phyloP scores from a whole-genome alignment of 1,139 yeast genomes.

The Spathaspora sp. region DNA sequence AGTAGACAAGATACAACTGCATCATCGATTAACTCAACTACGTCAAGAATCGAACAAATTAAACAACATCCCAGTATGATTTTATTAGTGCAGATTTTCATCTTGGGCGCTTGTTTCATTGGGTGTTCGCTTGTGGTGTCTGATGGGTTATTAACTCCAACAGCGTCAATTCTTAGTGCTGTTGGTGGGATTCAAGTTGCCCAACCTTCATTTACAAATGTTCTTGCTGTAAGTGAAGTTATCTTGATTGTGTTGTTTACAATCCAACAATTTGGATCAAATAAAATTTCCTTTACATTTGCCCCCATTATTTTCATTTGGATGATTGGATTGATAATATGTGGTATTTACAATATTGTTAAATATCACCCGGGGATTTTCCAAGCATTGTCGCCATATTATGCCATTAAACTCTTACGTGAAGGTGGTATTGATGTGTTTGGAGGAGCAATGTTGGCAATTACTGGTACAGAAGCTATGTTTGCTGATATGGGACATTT shows the following conservation, averaged over 20 bases:
- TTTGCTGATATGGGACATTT: slow-evolving; percentile 63
- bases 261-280: slow-evolving; percentile 49
- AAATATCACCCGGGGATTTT: slow-evolving; percentile 44
- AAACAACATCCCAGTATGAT: slow-evolving; percentile 25
- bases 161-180: slow-evolving; percentile 59
- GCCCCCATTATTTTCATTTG: slow-evolving; percentile 57
- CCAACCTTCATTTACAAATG: slow-evolving; percentile 33
- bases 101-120: slow-evolving; percentile 44
- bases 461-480: slow-evolving; percentile 65
- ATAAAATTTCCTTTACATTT: slow-evolving; percentile 39
- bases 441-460: slow-evolving; percentile 52
- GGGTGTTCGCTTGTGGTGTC: slow-evolving; percentile 58
- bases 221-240: slow-evolving; percentile 50
- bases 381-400: slow-evolving; percentile 49
- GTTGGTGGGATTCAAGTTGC: slow-evolving; percentile 50
- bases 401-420: slow-evolving; percentile 45
- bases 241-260: slow-evolving; percentile 44
- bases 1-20: slow-evolving; percentile 40
- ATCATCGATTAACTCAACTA: slow-evolving; percentile 21
- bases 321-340: slow-evolving; percentile 44
- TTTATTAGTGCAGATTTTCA: slow-evolving; percentile 28
- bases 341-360: slow-evolving; percentile 48
- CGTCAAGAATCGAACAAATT: slow-evolving; percentile 14
- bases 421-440: slow-evolving; percentile 44
- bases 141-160: slow-evolving; percentile 62